phyloP scores from a whole-genome alignment of 2,329 filamentous ascomycete species.

The Waltergamsia citrina region DNA sequence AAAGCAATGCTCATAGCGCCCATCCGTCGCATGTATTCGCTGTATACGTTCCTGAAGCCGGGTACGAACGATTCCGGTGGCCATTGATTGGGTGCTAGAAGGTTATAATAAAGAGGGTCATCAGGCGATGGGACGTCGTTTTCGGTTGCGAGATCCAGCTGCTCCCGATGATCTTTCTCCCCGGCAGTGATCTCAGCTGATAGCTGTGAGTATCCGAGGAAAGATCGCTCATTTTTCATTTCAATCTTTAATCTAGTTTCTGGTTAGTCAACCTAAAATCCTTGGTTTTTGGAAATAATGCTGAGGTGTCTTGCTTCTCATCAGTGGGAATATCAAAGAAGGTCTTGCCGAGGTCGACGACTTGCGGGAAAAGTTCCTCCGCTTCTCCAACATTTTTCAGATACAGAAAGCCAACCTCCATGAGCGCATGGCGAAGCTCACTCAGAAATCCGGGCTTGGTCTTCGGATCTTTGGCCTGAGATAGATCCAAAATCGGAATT shows the following conservation, averaged over 20 bases:
- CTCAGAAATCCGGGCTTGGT: conserved; percentile 66
- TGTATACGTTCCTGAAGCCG: conserved; percentile 56
- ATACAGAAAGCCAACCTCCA: conserved; percentile 85
- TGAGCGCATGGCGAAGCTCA: conserved; percentile 63
- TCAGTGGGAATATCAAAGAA: conserved; percentile 71
- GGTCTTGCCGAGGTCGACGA: conserved; percentile 56
- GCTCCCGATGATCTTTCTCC: conserved; percentile 70
- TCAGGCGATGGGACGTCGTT: conserved; percentile 52
- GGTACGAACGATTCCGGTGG: conserved; percentile 55
- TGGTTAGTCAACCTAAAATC: neutral
- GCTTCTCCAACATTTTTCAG: conserved; percentile 71
- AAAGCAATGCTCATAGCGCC: conserved; percentile 62
- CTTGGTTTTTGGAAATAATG: no score
- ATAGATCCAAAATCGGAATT: conserved; percentile 71
- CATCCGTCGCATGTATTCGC: conserved; percentile 72
- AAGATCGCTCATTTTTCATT: conserved; percentile 65
- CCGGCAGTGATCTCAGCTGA: conserved; percentile 65
- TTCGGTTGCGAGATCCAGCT: conserved; percentile 77
- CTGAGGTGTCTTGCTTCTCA: conserved; percentile 74
- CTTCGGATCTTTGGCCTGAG: conserved; percentile 48
- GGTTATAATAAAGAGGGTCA: conserved; percentile 64
- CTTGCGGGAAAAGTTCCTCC: conserved; percentile 51
- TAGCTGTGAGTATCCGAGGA: conserved; percentile 60
- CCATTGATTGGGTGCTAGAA: conserved; percentile 75
- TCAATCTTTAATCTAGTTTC: conserved; percentile 50